Evolutionary conservation across 1,139 yeast species (phyloP), one percentile per base, ranked within the genome.

Genomic region (Diutina sp.): DNA sequence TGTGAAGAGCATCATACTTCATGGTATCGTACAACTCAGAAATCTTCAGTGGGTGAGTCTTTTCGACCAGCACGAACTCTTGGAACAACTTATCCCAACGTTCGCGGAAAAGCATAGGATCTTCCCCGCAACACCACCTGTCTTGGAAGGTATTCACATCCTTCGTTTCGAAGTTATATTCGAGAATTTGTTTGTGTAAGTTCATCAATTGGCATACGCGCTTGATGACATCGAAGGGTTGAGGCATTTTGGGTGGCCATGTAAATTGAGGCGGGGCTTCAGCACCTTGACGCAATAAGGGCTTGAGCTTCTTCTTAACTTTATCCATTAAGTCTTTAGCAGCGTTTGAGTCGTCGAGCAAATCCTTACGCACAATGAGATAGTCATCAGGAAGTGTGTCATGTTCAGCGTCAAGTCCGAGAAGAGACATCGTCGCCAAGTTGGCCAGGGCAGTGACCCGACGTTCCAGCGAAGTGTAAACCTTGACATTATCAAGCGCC

Each of bases 201-300:
- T 86, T 90, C 99, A 95, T 93, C 64, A 95, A 77, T 65, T 90
- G 97, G 55, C 95, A 96, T 41, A 95, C 99, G 60, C 97, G 77
- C 65, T 89, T 87, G 63, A 95, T 87, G 11, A 95, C 99, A 56
- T 85, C 82, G 69, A 90, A 91, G 0, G 99, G 99, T 67, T 93
- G 95, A 0, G 99, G 99, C 87, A 93, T 90, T 66, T 90, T 90
- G 16, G 95, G 90, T 1, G 99, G 99, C 99, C 99, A 95, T 0
- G 99, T 89, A 69, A 95, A 95, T 66, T 93, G 97, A 0, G 96
- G 90, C n/a, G 99, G 99, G 0, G 98, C 97, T 64, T 90, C 96
- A 58, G 91, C 89, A 2, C 99, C 99, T 69, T 91, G 93, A 69
- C 99, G 82, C 57, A 95, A 74, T 66, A 95, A 76, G 0, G 98